Conservation (phyloP, 441 rosid species). For the Euphorbia corollata region DNA sequence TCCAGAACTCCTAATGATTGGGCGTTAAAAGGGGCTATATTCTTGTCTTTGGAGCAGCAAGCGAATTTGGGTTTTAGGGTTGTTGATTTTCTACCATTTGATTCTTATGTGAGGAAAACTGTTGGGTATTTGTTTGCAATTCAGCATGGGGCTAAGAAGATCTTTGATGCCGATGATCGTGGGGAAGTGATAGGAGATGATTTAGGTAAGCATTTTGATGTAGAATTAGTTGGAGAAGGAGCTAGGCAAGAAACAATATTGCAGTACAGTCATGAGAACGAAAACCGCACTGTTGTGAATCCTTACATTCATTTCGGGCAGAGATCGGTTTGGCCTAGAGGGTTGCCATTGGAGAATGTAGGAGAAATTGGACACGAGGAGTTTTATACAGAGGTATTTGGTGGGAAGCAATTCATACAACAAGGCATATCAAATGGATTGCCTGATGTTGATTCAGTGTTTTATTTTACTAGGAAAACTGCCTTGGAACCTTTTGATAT, state of each 20-base stretch:
- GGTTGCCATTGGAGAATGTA: conserved; percentile 82
- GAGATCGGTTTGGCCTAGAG: conserved; percentile 91
- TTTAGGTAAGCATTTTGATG: conserved; percentile 78
- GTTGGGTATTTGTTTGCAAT: conserved; percentile 88
- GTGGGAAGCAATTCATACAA: conserved; percentile 87
- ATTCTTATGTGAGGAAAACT: conserved; percentile 69
- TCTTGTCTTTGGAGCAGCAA: conserved; percentile 68
- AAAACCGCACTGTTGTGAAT: conserved; percentile 64
- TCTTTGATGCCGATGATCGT: conserved; percentile 80
- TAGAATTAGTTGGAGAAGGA: conserved; percentile 63
- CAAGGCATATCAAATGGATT: conserved; percentile 88
- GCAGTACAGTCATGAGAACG: conserved; percentile 75
- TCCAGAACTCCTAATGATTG: conserved; percentile 70
- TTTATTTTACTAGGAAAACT: conserved; percentile 72
- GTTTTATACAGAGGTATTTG: conserved; percentile 70
- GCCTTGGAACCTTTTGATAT: conserved; percentile 71
- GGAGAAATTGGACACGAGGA: conserved; percentile 77
- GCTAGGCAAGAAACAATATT: conserved; percentile 68
- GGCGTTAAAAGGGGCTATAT: conserved; percentile 73
- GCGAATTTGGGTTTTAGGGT: conserved; percentile 62
- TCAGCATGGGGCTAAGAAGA: conserved; percentile 85
- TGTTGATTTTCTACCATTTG: conserved; percentile 59
- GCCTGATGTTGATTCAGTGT: conserved; percentile 94
- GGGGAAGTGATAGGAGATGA: conserved; percentile 74
- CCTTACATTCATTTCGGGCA: conserved; percentile 88